Base-by-base conservation (phyloP, 1,284 basidiomycete species). In the Ganoderma leucocontextum region DNA sequence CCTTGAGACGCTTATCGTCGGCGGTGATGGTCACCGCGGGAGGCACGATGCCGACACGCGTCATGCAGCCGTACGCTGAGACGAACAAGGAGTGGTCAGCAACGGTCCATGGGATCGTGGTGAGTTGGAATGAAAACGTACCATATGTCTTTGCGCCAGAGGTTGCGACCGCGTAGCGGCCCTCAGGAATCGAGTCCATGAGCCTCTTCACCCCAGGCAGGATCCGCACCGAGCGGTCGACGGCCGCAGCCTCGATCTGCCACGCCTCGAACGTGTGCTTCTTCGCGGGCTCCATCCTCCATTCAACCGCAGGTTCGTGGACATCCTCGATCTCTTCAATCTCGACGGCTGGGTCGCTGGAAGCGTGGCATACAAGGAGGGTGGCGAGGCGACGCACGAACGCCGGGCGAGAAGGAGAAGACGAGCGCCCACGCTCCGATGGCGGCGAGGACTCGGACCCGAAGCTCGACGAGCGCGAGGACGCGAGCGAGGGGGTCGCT, bases 21-120 rank as follows among this genome's bases (percentile, higher is more conserved):
- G 91, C 92, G 19, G 92, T 94, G 79, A 94, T 91, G 36, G 91
- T 93, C 39, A 93, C 87, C 42, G 83, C 80, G 6, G 92, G 92
- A 15, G 91, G 90, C 1, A 83, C 84, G 78, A 94, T 93, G n/a
- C 91, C 91, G 57, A 91, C 91, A 67, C 89, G 88, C 9, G 84
- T 85, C 85, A 93, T 89, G 75, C 90, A 91, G 25, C 90, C 91
- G 74, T 90, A 84, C 25, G 89, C 89, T 89, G 62, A 19, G 67
- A 63, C 47, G 60, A 67, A n/a, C n/a, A n/a, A 65, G 5, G 65
- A 55, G 17, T 13, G 2, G 63, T 73, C 49, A 69, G 65, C 62
- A 39, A 35, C 64, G 9, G 41, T 12, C 38, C 38, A 6, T 17
- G 42, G 7, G 15, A 19, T 0, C 12, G 8, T 2, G 22, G 19